A percentile compares a stretch with the other conserved stretches of the same genome.
phyloP scores from a whole-genome alignment of 805 yeast species.

The Priceomyces castillae region DNA sequence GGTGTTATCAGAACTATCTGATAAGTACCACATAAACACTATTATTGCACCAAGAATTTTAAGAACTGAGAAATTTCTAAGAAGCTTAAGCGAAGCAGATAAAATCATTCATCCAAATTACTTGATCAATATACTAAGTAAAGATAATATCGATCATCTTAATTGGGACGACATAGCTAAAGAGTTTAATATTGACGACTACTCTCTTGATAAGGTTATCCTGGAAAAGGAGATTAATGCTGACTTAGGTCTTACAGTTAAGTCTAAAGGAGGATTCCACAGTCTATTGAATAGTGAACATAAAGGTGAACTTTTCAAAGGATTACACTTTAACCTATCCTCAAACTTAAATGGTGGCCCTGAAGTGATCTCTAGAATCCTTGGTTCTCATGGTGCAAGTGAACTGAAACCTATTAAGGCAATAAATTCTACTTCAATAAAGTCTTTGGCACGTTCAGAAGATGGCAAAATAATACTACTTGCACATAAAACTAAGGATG shows the following conservation, averaged over 20 bases:
- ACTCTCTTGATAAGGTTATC: slow-evolving; percentile 33
- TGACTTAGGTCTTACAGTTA: slow-evolving; percentile 22
- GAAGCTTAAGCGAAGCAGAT: slow-evolving; percentile 58
- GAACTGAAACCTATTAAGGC: slow-evolving; percentile 21
- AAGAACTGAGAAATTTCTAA: slow-evolving; percentile 84
- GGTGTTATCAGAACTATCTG: slow-evolving; percentile 42
- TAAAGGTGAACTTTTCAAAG: slow-evolving; percentile 44
- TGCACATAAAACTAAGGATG: slow-evolving; percentile 38
- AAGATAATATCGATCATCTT: slow-evolving; percentile 8
- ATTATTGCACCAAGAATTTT: slow-evolving; percentile 78
- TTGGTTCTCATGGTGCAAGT: slow-evolving; percentile 58
- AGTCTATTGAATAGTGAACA: slow-evolving; percentile 13
- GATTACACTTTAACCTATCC: slow-evolving; percentile 53
- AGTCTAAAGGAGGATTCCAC: slow-evolving; percentile 18
- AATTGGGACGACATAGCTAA: slow-evolving; percentile 15
- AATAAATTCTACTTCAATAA: slow-evolving; percentile 14
- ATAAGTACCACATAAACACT: slow-evolving; percentile 41
- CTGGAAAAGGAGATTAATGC: slow-evolving; percentile 29
- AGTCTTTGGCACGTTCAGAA: slow-evolving; percentile 15
- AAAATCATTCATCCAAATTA: slow-evolving; percentile 56
- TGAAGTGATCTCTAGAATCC: slow-evolving; percentile 52
- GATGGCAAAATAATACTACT: slow-evolving; percentile 20
- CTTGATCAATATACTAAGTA: slow-evolving; percentile 41
- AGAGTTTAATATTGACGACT: slow-evolving; percentile 27
- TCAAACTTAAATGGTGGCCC: slow-evolving; percentile 59